Evolutionary conservation across 2,329 filamentous ascomycete genomes (phyloP).

Genomic region (Botryotinia calthae): DNA sequence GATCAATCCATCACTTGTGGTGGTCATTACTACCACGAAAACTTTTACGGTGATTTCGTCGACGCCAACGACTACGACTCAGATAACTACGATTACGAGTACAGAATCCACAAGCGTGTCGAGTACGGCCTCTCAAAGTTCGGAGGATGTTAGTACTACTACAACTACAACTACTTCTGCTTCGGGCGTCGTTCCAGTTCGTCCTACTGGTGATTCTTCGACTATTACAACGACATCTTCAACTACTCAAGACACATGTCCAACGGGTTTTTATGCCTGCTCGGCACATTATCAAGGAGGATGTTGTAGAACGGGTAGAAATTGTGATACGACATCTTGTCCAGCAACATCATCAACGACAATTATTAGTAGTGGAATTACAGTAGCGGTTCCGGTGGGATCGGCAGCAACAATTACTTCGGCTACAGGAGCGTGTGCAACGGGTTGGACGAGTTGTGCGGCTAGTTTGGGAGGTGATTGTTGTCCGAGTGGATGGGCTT

Average conservation of each 20-base stretch:
- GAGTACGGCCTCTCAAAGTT: slow-evolving; percentile 21
- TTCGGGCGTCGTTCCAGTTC: slow-evolving; percentile 46
- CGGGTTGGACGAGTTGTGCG: slow-evolving; percentile 74
- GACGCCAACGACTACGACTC: slow-evolving; percentile 15
- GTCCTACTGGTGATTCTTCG: slow-evolving; percentile 46
- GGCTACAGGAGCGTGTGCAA: slow-evolving; percentile 58
- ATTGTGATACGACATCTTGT: slow-evolving; percentile 81
- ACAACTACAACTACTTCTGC: slow-evolving; percentile 43
- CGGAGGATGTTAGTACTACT: slow-evolving; percentile 38
- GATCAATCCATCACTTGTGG: slow-evolving; percentile 33
- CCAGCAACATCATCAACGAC: slow-evolving; percentile 61
- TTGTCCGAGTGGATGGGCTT: slow-evolving; percentile 75
- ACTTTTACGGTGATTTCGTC: slow-evolving; percentile 24
- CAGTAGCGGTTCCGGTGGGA: slow-evolving; percentile 64
- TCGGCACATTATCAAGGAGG: slow-evolving; percentile 75
- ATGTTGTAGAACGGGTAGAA: slow-evolving; percentile 83
- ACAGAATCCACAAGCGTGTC: slow-evolving; percentile 1
- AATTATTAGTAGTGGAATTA: slow-evolving; percentile 65
- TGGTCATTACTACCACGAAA: slow-evolving; percentile 27
- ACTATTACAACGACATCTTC: slow-evolving; percentile 36
- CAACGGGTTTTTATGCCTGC: slow-evolving; percentile 90
- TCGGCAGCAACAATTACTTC: slow-evolving; percentile 44
- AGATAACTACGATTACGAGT: slow-evolving; percentile 38
- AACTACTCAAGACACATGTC: slow-evolving; percentile 53
- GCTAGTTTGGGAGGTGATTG: slow-evolving; percentile 71